Percentiles rank a stretch among this genome's conserved stretches.
These are phyloP conservation scores for Ceratobasidium sp. DNA, from an alignment of 1,284 basidiomycete genomes.

Conservation along the genomic window DNA sequence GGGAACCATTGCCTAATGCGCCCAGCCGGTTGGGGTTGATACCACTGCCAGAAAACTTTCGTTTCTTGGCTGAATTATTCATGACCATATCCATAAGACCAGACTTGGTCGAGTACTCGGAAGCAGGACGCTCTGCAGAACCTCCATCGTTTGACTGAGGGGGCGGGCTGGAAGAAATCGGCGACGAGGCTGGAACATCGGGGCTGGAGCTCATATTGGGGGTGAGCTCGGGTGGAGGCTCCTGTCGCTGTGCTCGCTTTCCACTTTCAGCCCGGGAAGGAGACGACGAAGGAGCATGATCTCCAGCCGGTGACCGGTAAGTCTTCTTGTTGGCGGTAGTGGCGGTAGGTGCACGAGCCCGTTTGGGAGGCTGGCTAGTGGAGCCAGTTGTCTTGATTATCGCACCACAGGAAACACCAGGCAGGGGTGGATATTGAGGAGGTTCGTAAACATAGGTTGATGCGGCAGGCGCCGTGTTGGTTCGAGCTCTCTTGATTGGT, in stretches of 20 bases:
- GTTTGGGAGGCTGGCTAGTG: slow-evolving; percentile 10
- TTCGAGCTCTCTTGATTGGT: slow-evolving; percentile 10
- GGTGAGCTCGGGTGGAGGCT: slow-evolving; percentile 16
- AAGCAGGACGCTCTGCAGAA: background rate
- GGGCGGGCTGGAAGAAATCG: slow-evolving; percentile 34
- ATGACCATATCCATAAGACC: slow-evolving; percentile 39
- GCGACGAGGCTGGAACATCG: slow-evolving; percentile 15
- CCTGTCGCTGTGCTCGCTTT: slow-evolving; percentile 7
- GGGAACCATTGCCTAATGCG: slow-evolving; percentile 25
- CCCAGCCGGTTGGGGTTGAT: slow-evolving; percentile 5
- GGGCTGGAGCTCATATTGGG: slow-evolving; percentile 28
- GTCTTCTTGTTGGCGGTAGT: slow-evolving; percentile 18
- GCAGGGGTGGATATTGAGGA: slow-evolving; percentile 17
- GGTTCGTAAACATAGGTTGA: slow-evolving; percentile 33
- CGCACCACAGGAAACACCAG: slow-evolving; percentile 5
- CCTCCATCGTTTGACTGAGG: background rate
- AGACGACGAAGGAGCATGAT: slow-evolving; percentile 22
- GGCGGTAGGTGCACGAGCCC: background rate
- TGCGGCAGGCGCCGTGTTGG: slow-evolving; percentile 9
- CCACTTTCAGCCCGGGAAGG: slow-evolving; percentile 10
- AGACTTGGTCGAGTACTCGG: slow-evolving; percentile 26
- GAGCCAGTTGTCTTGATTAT: background rate
- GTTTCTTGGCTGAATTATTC: slow-evolving; percentile 33
- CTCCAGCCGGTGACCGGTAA: slow-evolving; percentile 8
- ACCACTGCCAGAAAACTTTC: slow-evolving; percentile 17